Evolutionary conservation across 2,329 filamentous ascomycete genomes (phyloP), one percentile per base, ranked within the genome.

Genomic region (Epichloe sylvatica): DNA sequence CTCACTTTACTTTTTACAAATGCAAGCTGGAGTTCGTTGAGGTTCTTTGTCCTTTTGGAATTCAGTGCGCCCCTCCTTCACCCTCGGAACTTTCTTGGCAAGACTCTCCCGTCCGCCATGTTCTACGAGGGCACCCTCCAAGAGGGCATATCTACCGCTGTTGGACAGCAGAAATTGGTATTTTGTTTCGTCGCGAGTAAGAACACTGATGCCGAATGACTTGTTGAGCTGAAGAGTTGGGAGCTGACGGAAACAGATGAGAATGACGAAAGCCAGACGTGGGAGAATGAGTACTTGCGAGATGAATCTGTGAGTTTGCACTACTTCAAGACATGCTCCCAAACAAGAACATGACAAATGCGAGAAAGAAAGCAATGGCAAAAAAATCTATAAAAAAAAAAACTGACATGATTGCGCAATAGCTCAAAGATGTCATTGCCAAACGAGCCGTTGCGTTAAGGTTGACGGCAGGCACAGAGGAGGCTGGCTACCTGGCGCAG

Each of bases 121-220:
- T 96, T 95, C 67, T 90, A 89, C 64, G 61, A 81, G 52, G 90
- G 89, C 17, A 81, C 80, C 53, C 68, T 96, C 19, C 85, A 94
- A 59, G 83, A 84, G 59, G 90, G 87, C 51, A 94, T 96, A 57
- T 74, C 77, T 34, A 72, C 78, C 19, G 88, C 90, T 12, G 74
- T 96, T 6, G 76, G 79, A 52, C 74, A 90, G 63, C 72, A 78
- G 52, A 94, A 91, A 66, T 74, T 84, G 17, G 85, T 96, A 0
- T 77, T 86, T 33, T 94, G 88, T 68, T 94, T 96, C 65, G 83
- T 95, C 34, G 79, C 81, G 60, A 83, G 86, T 88, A 65, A 56
- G 71, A 56, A 21, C 8, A n/a, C 17, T n/a, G n/a, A 19, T 30
- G 13, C 33, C 17, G 13, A 23, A 17, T 21, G 19, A 12, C 17